Evolutionary conservation across 129 eudicot species (phyloP).

Genomic region (Mikania micrantha): DNA sequence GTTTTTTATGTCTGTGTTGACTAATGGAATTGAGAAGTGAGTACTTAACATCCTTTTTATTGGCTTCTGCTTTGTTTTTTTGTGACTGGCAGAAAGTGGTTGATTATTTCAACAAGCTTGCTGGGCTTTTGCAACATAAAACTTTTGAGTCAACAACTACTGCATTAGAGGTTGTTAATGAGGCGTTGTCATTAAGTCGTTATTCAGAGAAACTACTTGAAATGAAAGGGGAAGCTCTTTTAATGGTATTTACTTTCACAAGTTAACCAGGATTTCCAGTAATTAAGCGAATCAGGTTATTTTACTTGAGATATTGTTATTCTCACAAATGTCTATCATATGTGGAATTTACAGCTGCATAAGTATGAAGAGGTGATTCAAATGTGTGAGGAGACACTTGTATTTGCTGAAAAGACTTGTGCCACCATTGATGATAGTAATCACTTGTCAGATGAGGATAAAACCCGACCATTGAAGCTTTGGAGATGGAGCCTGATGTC

Average conservation of each 20-base stretch:
- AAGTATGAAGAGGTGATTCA: constrained; percentile 67
- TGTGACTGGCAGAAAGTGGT: constrained; percentile 55
- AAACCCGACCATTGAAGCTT: constrained; percentile 16
- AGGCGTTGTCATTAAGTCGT: constrained; percentile 57
- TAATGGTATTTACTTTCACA: constrained; percentile 40
- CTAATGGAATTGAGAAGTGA: too few species aligned
- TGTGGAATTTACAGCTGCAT: constrained; percentile 41
- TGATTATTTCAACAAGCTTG: constrained; percentile 30
- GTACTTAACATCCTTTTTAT: background rate
- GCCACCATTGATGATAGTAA: constrained; percentile 6
- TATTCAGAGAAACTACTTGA: constrained; percentile 75
- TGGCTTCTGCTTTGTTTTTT: constrained; percentile 22
- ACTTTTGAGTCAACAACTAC: constrained; percentile 46
- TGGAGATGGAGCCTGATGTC: constrained; percentile 77
- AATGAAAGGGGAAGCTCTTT: constrained; percentile 77
- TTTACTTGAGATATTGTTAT: background rate
- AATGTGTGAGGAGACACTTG: constrained; percentile 72
- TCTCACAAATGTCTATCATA: background rate
- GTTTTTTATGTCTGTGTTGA: background rate
- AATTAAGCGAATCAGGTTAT: background rate
- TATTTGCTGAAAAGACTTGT: constrained; percentile 50
- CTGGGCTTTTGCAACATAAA: constrained; percentile 51
- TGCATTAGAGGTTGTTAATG: constrained; percentile 46
- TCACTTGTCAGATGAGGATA: constrained; percentile 21
- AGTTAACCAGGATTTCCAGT: background rate